Base-by-base conservation (phyloP, 208 protist genomes). In the Leishmania guyanensis region DNA sequence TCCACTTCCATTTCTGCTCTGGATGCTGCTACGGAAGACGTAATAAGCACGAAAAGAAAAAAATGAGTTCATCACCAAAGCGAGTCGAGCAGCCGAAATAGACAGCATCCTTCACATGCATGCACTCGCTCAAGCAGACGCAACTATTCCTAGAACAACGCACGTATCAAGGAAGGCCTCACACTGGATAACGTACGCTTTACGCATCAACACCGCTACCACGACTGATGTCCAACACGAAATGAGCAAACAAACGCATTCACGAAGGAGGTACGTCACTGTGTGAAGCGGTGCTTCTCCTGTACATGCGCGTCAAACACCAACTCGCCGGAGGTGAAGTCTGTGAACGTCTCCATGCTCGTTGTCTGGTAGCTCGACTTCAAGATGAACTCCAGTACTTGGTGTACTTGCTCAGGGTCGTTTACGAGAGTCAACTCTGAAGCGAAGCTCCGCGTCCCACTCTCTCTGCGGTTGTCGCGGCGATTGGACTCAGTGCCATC, bases 361-460 rank as follows among this genome's bases (percentile, higher is more conserved):
- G 93, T 91, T 43, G 90, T 84, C 33, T 94, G 82, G 70, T 93
- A 91, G 81, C 89, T 92, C 33, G 86, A 84, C 64, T 90, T 86
- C 9, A 89, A 50, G n/a, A 96, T 93, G 77, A 95, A 95, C n/a
- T 91, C 85, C 51, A 96, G 51, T 56, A 94, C 90, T 10, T 88
- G 69, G 9, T 88, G 88, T 60, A 96, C 90, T 66, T 96, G 87
- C n/a, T 53, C 77, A 16, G 89, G 87, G 72, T 95, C 86, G 77
- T 95, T 93, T 53, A 89, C 86, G 22, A 88, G 83, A 46, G 92
- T 84, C 54, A 91, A 53, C 46, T 81, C 82, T 14, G 75, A 83
- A 17, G 77, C 77, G 1, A 74, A 58, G 53, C 53, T 60, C 53
- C 48, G 50, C 51, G 29, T 6, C 29, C 72, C 51, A 29, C 72